Evolutionary conservation across 345 rosid species (phyloP), one percentile per base, ranked within the genome.

Genomic region (Dipteronia dyeriana): DNA sequence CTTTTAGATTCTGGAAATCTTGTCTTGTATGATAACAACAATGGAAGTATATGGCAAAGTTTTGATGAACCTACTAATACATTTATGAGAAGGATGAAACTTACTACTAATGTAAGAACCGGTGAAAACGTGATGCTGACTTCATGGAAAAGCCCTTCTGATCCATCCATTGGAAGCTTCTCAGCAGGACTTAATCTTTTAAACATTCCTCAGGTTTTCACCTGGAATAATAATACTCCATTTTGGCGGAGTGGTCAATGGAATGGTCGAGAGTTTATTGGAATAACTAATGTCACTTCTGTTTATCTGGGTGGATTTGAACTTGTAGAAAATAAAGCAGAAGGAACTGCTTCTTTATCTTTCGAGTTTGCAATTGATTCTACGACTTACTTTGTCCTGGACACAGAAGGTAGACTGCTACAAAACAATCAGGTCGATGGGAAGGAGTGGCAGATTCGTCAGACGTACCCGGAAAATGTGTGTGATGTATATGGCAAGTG

Each of bases 141-240:
- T 29, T 90, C 91, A 22, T 88, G 91, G 92, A 87, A 45, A 85
- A 72, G 78, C 66, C 51, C 64, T 51, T 80, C 77, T 51, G 92
- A 91, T 86, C 96, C 96, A 71, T 83, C 92, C 17, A 68, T 51
- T 7, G 91, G 95, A 47, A 74, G 73, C 39, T 91, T 86, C 51
- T 79, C 91, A 7, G 47, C 26, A 25, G 89, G 90, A 16, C 67
- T 88, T 14, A 73, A 68, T 23, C 70, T 77, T 68, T 43, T 11
- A 7, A 62, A 59, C 17, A 74, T 83, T 45, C 87, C 90, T 16
- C 80, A 92, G 68, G 2, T 70, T 60, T 66, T 86, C 6, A 49
- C 87, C 19, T 84, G 92, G 94, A 90, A 92, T 2, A 82, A 78
- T 22, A 71, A 41, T 6, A 26, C 13, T 5, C 86, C 85, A 9